These are phyloP conservation scores for Lizanozyma gosingica DNA, from an alignment of 1,139 yeast genomes.

Conservation along the genomic window DNA sequence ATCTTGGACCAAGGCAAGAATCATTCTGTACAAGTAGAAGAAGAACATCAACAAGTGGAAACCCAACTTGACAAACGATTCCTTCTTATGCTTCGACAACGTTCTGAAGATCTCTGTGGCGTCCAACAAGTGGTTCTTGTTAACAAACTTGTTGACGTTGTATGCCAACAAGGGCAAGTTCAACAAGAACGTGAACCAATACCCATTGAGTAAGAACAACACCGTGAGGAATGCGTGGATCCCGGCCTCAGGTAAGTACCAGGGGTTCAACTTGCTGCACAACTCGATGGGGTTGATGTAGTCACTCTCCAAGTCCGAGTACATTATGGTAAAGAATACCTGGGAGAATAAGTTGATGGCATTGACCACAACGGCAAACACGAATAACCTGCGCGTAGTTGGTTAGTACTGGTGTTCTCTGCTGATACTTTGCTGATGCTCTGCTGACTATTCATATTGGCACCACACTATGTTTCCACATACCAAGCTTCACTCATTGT, in stretches of 20 bases:
- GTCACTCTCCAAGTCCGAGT: conserved; percentile 89
- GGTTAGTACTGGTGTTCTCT: too few relatives aligned
- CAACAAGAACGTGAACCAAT: conserved; percentile 84
- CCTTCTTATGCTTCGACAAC: conserved; percentile 85
- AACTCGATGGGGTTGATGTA: conserved; percentile 95
- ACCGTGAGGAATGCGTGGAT: conserved; percentile 68
- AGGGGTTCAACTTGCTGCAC: conserved; percentile 85
- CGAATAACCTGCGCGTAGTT: conserved; percentile 45
- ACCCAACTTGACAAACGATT: conserved; percentile 82
- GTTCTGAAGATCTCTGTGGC: conserved; percentile 98
- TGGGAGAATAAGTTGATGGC: conserved; percentile 83
- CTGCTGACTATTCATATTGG: too few relatives aligned
- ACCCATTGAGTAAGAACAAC: conserved; percentile 77
- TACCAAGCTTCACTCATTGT: not conserved
- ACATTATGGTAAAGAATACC: conserved; percentile 88
- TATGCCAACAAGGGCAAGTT: conserved; percentile 82
- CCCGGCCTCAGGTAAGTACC: conserved; percentile 86
- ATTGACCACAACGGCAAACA: conserved; percentile 77
- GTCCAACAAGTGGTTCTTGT: conserved; percentile 80
- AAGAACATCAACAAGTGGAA: conserved; percentile 89
- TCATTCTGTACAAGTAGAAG: conserved; percentile 94
- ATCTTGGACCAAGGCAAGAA: conserved; percentile 82
- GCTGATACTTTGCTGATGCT: too few relatives aligned
- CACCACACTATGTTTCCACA: too few relatives aligned
- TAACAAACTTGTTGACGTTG: conserved; percentile 65